A percentile compares a stretch with the other conserved stretches of the same genome.
Conservation (phyloP, 2,329 filamentous ascomycete species). For the Aspergillus sojae region DNA sequence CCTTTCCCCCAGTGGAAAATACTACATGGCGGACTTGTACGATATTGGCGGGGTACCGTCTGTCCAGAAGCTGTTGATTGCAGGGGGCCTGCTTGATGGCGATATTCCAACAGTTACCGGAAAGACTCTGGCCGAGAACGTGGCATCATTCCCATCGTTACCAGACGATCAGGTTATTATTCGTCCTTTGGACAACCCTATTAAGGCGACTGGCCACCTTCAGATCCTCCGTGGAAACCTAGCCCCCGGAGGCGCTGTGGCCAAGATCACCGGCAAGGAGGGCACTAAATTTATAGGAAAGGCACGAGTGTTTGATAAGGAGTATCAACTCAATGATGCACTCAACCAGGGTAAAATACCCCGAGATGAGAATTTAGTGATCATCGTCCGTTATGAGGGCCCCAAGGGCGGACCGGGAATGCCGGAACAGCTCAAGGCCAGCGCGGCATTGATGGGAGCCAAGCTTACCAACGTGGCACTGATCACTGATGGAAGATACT, state of each 20-base stretch:
- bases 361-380: constrained; percentile 77
- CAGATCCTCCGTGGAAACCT: constrained; percentile 87
- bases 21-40: constrained; percentile 87
- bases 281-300: constrained; percentile 78
- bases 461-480: constrained; percentile 84
- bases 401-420: constrained; percentile 93
- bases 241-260: constrained; percentile 84
- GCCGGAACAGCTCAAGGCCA: constrained; percentile 90
- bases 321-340: constrained; percentile 74
- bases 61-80: constrained; percentile 82
- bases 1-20: constrained; percentile 79
- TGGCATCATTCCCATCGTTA: constrained; percentile 73
- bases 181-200: constrained; percentile 75
- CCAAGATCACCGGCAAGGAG: constrained; percentile 96
- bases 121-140: constrained; percentile 79
- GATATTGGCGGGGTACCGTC: constrained; percentile 82
- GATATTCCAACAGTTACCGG: constrained; percentile 80
- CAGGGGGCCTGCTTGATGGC: constrained; percentile 74
- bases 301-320: constrained; percentile 84
- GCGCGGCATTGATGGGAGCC: constrained; percentile 89
- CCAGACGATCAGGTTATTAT: constrained; percentile 82
- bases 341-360: constrained; percentile 71
- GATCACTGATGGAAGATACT: constrained; percentile 90
- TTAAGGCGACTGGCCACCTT: constrained; percentile 84
- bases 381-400: constrained; percentile 91